Evolutionary conservation across 163 green algal genomes (phyloP).

Genomic region (Coccomyxa subellipsoidea): DNA sequence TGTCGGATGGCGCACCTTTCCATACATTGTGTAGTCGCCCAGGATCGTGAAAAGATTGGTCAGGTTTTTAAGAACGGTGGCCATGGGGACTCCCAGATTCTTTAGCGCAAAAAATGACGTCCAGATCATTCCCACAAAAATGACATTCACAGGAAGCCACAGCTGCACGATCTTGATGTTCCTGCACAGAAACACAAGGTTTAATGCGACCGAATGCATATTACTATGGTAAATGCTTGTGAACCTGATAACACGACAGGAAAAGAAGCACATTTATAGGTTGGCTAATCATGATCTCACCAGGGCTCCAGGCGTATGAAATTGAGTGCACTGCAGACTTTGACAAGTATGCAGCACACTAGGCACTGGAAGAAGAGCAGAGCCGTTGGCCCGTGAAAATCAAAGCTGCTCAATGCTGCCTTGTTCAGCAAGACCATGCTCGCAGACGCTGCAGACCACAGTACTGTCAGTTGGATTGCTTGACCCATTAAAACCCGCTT

Average conservation of each 20-base stretch:
- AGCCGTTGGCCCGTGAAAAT: constrained; percentile 62
- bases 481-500: not conserved
- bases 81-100: constrained; percentile 60
- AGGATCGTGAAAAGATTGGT: constrained; percentile 88
- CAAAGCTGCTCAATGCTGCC: constrained; percentile 70
- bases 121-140: constrained; percentile 91
- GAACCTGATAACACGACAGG: too few relatives aligned
- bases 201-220: too few relatives aligned
- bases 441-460: constrained; percentile 21
- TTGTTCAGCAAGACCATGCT: constrained; percentile 86
- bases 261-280: too few relatives aligned
- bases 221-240: too few relatives aligned
- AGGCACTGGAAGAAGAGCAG: constrained; percentile 82
- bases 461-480: not conserved
- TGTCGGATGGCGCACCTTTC: constrained; percentile 41
- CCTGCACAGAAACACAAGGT: too few relatives aligned
- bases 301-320: constrained; percentile 40
- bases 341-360: constrained; percentile 54
- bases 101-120: constrained; percentile 78
- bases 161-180: constrained; percentile 49
- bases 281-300: too few relatives aligned
- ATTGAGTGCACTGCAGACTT: constrained; percentile 20
- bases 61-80: constrained; percentile 90
- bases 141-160: constrained; percentile 87
- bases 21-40: constrained; percentile 81